These are phyloP conservation scores for Boechera divaricarpa DNA, from an alignment of 345 rosid genomes.

Conservation along the genomic window DNA sequence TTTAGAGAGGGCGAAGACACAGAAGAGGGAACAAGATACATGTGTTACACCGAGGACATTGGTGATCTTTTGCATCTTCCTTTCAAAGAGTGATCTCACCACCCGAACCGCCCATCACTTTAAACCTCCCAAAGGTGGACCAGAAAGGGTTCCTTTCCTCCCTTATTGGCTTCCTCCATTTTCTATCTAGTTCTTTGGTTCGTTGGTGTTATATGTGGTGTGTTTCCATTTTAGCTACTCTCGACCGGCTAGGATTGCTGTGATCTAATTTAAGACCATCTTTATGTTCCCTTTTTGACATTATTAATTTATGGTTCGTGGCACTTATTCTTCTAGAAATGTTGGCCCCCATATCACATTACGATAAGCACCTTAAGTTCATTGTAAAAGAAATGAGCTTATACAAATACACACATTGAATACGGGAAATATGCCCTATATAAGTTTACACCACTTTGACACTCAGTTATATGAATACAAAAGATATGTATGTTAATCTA, in stretches of 20 bases:
- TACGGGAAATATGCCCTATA: too few relatives aligned
- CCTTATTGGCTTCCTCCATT: background rate
- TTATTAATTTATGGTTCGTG: background rate
- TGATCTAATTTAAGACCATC: background rate
- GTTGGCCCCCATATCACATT: background rate
- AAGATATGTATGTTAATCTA: too few relatives aligned
- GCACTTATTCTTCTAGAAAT: background rate
- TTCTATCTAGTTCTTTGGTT: background rate
- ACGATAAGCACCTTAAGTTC: background rate
- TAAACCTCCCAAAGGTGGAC: background rate
- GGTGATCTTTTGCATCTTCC: conserved; percentile 18
- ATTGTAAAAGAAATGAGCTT: background rate
- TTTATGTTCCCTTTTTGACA: background rate
- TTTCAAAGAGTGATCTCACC: background rate
- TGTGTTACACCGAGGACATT: conserved; percentile 24
- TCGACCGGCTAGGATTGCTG: background rate
- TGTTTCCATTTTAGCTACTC: background rate
- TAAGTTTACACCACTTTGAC: too few relatives aligned
- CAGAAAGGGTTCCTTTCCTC: background rate
- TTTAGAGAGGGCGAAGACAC: conserved; percentile 22
- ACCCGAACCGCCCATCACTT: background rate
- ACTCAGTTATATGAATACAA: too few relatives aligned
- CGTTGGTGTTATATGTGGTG: background rate
- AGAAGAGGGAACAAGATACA: background rate
- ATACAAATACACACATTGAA: too few relatives aligned